Conservation (phyloP, 768 basidiomycete genomes). For the Infundibulicybe gibba region DNA sequence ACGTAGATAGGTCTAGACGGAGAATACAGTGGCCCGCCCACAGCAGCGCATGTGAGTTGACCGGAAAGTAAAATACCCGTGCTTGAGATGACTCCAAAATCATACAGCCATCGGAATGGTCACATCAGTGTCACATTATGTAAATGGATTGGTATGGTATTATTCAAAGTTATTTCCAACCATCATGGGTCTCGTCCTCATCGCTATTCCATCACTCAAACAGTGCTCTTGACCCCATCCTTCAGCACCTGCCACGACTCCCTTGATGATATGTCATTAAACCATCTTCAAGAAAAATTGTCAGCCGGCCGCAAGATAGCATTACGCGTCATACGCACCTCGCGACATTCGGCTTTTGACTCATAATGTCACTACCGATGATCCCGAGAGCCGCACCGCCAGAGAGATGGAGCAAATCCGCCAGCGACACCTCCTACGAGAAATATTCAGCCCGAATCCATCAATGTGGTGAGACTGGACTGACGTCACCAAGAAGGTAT, state of each 20-base stretch:
- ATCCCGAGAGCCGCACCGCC: slow-evolving; percentile 14
- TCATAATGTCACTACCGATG: slow-evolving; percentile 18
- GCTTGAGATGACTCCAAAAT: too few relatives aligned
- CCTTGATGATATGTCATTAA: slow-evolving; percentile 38
- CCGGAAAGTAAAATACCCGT: too few relatives aligned
- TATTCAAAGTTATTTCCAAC: too few relatives aligned
- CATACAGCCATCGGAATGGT: too few relatives aligned
- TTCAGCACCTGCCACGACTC: slow-evolving; percentile 27
- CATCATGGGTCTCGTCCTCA: too few relatives aligned
- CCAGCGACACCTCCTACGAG: slow-evolving; percentile 36
- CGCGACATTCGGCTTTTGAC: slow-evolving; percentile 29
- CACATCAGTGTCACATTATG: too few relatives aligned
- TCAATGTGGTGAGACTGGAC: slow-evolving; percentile 3
- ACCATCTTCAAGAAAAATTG: slow-evolving; percentile 31
- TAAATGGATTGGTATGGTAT: too few relatives aligned
- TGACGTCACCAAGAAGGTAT: slow-evolving; percentile 39
- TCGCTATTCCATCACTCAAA: too few relatives aligned
- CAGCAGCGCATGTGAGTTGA: too few relatives aligned
- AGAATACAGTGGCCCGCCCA: too few relatives aligned
- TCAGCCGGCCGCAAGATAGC: neutral
- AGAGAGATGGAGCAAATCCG: slow-evolving; percentile 49
- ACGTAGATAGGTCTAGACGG: too few relatives aligned
- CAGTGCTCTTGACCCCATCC: too few relatives aligned
- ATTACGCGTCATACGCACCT: slow-evolving; percentile 20
- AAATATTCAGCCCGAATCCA: neutral